Evolutionary conservation across 129 eudicot genomes (phyloP).

Genomic region (Chrysanthemum lavandulifolium): DNA sequence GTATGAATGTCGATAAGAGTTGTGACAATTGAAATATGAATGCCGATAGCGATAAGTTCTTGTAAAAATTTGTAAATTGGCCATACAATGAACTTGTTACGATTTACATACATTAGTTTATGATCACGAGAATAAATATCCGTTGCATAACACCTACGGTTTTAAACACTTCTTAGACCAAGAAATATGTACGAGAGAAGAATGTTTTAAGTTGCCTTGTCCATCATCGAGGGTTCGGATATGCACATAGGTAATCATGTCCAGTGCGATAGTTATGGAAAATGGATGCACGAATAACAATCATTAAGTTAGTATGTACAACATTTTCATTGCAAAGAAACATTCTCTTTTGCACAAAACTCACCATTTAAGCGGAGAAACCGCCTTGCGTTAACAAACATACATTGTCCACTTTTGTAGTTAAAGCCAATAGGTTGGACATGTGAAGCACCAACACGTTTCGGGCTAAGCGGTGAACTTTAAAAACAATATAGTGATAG

Average conservation of each 20-base stretch:
- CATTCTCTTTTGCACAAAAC: neutral
- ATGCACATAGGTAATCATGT: slow-evolving; percentile 55
- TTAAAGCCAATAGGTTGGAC: slow-evolving; percentile 52
- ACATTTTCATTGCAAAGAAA: neutral
- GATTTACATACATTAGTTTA: too few species aligned
- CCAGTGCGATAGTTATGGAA: slow-evolving; percentile 65
- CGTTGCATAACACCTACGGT: too few species aligned
- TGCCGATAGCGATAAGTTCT: too few species aligned
- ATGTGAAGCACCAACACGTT: slow-evolving; percentile 54
- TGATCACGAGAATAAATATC: too few species aligned
- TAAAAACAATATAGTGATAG: neutral
- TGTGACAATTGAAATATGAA: too few species aligned
- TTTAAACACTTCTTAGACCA: neutral
- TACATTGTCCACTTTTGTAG: slow-evolving; percentile 58
- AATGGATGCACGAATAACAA: slow-evolving; percentile 55
- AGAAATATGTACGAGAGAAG: slow-evolving; percentile 38
- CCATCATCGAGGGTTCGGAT: slow-evolving; percentile 72
- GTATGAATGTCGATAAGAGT: too few species aligned
- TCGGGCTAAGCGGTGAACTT: slow-evolving; percentile 53
- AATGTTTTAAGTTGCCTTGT: slow-evolving; percentile 50
- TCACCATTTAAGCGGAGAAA: slow-evolving; percentile 54
- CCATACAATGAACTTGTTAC: too few species aligned
- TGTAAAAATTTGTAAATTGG: too few species aligned
- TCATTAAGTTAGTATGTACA: neutral
- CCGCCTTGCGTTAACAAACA: slow-evolving; percentile 55